phyloP scores from a whole-genome alignment of 176 grass and related monocot genomes.

The Phyllostachys edulis region DNA sequence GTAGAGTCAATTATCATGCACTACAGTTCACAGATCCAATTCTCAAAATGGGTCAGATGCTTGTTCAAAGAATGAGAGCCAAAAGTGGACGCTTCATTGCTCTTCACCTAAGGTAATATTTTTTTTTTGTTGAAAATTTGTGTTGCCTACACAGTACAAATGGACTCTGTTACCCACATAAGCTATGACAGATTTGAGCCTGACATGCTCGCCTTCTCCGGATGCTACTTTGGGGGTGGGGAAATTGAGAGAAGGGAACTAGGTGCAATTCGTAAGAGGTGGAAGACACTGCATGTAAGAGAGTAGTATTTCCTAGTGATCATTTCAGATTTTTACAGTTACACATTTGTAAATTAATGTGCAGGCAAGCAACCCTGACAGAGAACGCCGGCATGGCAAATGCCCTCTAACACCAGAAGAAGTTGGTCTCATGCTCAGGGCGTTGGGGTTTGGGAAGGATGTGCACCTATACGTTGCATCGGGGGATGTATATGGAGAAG shows the following conservation, averaged over 20 bases:
- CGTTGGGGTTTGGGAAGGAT: constrained; percentile 79
- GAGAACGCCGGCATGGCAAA: constrained; percentile 78
- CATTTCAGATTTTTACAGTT: constrained; percentile 28
- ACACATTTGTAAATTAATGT: constrained; percentile 16
- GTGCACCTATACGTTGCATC: constrained; percentile 89
- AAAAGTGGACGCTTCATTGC: constrained; percentile 73
- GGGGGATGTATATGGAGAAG: constrained; percentile 82
- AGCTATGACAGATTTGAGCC: constrained; percentile 77
- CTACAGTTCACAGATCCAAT: constrained; percentile 85
- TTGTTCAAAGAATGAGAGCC: constrained; percentile 63
- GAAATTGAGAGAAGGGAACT: constrained; percentile 88
- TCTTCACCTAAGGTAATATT: constrained; percentile 75
- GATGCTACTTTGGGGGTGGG: constrained; percentile 95
- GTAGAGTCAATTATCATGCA: constrained; percentile 92
- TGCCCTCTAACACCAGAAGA: constrained; percentile 92
- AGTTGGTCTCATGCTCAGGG: constrained; percentile 83
- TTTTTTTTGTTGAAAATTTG: not conserved
- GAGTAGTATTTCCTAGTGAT: constrained; percentile 13
- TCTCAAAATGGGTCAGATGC: constrained; percentile 61
- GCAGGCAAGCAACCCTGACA: constrained; percentile 78
- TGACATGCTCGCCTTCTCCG: constrained; percentile 99
- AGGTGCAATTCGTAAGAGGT: constrained; percentile 77
- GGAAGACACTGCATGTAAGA: constrained; percentile 87
- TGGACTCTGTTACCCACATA: not conserved
- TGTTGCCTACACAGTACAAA: not conserved